Conservation (phyloP, 2,329 filamentous ascomycete genomes). For the Diaporthe longicolla region DNA sequence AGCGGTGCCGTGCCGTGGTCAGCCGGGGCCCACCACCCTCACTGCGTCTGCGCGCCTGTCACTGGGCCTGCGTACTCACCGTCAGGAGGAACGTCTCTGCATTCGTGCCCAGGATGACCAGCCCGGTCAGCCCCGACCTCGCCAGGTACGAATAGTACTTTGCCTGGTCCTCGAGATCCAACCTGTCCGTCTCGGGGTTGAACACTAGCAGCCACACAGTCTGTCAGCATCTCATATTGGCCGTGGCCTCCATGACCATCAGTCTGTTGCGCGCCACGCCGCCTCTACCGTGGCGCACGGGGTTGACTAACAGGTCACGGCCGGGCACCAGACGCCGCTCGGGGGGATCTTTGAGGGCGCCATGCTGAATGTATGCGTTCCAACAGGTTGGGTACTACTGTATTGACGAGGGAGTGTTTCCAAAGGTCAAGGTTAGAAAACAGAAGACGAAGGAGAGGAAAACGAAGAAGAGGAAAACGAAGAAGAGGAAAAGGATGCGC, state of each 20-base stretch:
- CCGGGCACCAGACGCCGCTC: conserved; percentile 52
- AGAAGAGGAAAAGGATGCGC: neutral
- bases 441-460: too few relatives aligned
- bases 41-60: neutral
- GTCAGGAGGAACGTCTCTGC: conserved; percentile 53
- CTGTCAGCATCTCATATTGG: conserved; percentile 16
- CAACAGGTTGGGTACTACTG: neutral
- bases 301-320: conserved; percentile 47
- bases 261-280: neutral
- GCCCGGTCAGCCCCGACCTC: conserved; percentile 48
- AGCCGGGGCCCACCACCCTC: neutral
- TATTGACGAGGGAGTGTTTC: too few relatives aligned
- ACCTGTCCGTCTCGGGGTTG: conserved; percentile 48
- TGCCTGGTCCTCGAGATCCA: conserved; percentile 49
- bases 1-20: neutral
- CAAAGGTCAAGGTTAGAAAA: neutral
- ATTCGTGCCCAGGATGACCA: conserved; percentile 53
- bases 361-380: conserved; percentile 22
- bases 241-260: neutral
- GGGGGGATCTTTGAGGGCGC: conserved; percentile 45
- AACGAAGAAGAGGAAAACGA: neutral
- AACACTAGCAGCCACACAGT: conserved; percentile 45
- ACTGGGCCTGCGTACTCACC: conserved; percentile 41
- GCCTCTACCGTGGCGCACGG: neutral
- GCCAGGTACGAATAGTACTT: conserved; percentile 51